Base-by-base conservation (phyloP, 2,329 filamentous ascomycete genomes). In the Penicillium janthinellum region DNA sequence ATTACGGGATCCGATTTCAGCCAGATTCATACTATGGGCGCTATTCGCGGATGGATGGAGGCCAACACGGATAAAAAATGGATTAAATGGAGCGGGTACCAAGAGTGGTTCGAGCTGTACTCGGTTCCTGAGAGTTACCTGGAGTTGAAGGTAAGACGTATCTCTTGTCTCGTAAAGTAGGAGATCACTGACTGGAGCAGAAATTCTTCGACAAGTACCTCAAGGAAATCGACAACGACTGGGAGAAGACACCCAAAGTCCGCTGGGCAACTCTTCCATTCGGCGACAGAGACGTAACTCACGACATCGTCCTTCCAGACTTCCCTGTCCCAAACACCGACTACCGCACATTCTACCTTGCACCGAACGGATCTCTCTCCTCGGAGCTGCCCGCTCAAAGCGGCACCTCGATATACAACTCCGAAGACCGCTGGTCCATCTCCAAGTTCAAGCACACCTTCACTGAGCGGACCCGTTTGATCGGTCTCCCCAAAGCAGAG, bases 101-200 rank as follows among this genome's bases (percentile, higher is more conserved):
- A 81, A 59, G 80, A 82, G 60, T 82, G 79, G 80, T 76, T 75
- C 56, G 79, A 82, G 52, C 62, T 81, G 1, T 81, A 75, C 56
- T 69, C 66, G 54, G 64, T 69, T 5, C 64, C 67, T 0, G 65
- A 76, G 20, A 67, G 72, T 2, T 78, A 82, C 45, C 69, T 82
- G 1, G 64, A 69, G 14, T 28, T 52, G 49, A 52, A 52, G 35
- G 49, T 52, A 11, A 28, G 35, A 39, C 15, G 25, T 5, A 12
- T n/a, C n/a, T 8, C n/a, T 15, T 8, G 11, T 22, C 3, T 37
- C 2, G 8, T 3, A 31, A 15, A 7, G 28, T 8, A 28, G 12
- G 28, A 50, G 3, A 37, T 22, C 12, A 28, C 22, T 39, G 8
- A 52, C 34, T 10, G 4, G 2, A 37, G 12, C 5, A 52, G 49